These are phyloP conservation scores for Trametes hirsuta DNA, from an alignment of 1,284 basidiomycete genomes.

Conservation along the genomic window DNA sequence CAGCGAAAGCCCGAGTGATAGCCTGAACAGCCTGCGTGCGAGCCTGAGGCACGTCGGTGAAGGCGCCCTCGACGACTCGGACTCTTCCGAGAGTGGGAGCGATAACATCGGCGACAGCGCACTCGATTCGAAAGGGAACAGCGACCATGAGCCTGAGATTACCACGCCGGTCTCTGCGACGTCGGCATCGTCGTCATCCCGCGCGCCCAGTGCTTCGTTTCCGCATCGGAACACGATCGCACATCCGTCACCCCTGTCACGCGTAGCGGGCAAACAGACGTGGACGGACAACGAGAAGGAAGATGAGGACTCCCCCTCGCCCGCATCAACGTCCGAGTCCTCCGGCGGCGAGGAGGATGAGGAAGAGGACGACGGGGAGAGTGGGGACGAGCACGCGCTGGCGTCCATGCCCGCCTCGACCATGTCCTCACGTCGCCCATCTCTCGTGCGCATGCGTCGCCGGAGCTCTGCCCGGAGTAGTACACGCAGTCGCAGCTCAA, in stretches of 20 bases:
- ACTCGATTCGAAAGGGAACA: conserved; percentile 33
- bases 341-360: not conserved
- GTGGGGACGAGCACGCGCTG: conserved; percentile 4
- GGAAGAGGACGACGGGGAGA: conserved; percentile 10
- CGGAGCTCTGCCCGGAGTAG: conserved; percentile 26
- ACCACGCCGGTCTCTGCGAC: not conserved
- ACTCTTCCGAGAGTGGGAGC: conserved; percentile 52
- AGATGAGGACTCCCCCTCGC: conserved; percentile 49
- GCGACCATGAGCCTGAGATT: conserved; percentile 10
- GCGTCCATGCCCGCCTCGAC: conserved; percentile 8
- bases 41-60: conserved; percentile 66
- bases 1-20: conserved; percentile 27
- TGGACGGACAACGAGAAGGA: conserved; percentile 54
- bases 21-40: conserved; percentile 19
- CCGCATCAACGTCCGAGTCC: conserved; percentile 51
- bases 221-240: conserved; percentile 39
- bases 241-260: conserved; percentile 66
- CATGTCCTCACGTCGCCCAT: not conserved
- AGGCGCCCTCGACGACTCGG: conserved; percentile 76
- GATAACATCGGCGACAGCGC: conserved; percentile 39
- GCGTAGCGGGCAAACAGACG: conserved; percentile 45
- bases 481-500: conserved; percentile 60
- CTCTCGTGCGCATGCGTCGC: conserved; percentile 12
- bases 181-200: conserved; percentile 13
- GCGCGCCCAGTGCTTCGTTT: conserved; percentile 33